Evolutionary conservation across 371 early-diverging fungal genomes (phyloP), one percentile per base, ranked within the genome.

Genomic region (Mucor racemosus): DNA sequence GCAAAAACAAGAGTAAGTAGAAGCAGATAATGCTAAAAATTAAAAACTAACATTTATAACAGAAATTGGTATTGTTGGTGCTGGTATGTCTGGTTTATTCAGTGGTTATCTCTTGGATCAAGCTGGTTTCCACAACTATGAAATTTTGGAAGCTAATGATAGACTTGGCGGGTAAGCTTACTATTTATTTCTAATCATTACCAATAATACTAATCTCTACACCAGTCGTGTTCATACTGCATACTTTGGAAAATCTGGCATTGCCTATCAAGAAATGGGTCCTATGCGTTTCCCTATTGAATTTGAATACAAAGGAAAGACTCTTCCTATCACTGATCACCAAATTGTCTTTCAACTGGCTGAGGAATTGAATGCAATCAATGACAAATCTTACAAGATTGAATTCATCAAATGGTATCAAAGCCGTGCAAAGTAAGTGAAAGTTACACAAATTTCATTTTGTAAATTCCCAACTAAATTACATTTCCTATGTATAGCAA

Each of bases 31-130:
- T 5, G 6, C 42, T 15, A 42, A n/a, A n/a, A 5, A 5, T 15
- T 15, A n/a, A 1, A 42, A 42, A 15, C 15, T 42, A 42, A 42
- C 5, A 7, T n/a, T 5, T 42, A n/a, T 14, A 26, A 26, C 60
- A 74, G 77, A 68, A 48, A 74, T 76, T 62, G 77, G 77, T 67
- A 73, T 76, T 40, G 56, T 76, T 21, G 77, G 77, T 19, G 77
- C 77, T 40, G 77, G 77, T 55, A 74, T 74, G 72, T 62, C 77
- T 17, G 77, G 77, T 53, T 62, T 76, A 19, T 76, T 76, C 44
- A 71, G 72, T 57, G 74, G 65, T 4, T 66, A 58, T 31, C 58
- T 76, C 10, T 62, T 76, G 11, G 74, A 76, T 21, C 64, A 74
- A 59, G 74, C 72, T n/a, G 77, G 74, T n/a, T 68, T 76, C 40